Evolutionary conservation across 208 protist genomes (phyloP), one percentile per base, ranked within the genome.

Genomic region (Acanthamoeba healyi): DNA sequence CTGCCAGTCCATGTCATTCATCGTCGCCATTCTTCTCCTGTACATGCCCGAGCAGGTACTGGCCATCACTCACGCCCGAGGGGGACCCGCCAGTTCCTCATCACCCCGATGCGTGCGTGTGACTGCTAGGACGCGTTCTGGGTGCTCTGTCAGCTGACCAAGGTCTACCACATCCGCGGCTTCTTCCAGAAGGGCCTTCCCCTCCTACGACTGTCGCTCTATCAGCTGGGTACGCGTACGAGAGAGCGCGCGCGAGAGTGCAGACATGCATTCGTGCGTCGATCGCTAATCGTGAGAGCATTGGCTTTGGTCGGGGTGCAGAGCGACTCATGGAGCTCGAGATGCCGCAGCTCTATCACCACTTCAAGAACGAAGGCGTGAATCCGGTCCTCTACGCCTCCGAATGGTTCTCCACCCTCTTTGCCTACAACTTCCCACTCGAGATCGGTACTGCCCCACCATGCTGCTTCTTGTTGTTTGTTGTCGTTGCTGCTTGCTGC

Each of bases 331-430:
- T 79, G 70, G 70, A 79, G 36, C 70, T 44, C 7, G 70, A 79
- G 38, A 32, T 79, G n/a, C 70, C 70, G 9, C 70, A 79, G 38
- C 36, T 79, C 14, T 87, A 87, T 26, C 79, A 58, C 29, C 79
- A 87, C 42, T 61, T 63, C 32, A 87, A 87, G n/a, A 32, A 87
- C 42, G 79, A 87, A 29, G 79, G 79, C 5, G 79, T 87, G 22
- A 54, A 63, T 29, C 79, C 79, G 0, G 42, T 87, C 12, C 79
- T 87, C 32, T 87, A 87, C 79, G 79, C 79, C 5, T 87, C 79
- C 38, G 79, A 87, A 32, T 87, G 79, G 79, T 87, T 87, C 46
- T 87, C 79, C 46, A 87, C 79, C 1, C 79, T 87, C 44, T 87
- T 61, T 19, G 79, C 49, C 46, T 87, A 87, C 79, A 87, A 54